These are phyloP conservation scores for Calonectria fujianensis DNA, from an alignment of 2,329 filamentous ascomycete species.

Conservation along the genomic window DNA sequence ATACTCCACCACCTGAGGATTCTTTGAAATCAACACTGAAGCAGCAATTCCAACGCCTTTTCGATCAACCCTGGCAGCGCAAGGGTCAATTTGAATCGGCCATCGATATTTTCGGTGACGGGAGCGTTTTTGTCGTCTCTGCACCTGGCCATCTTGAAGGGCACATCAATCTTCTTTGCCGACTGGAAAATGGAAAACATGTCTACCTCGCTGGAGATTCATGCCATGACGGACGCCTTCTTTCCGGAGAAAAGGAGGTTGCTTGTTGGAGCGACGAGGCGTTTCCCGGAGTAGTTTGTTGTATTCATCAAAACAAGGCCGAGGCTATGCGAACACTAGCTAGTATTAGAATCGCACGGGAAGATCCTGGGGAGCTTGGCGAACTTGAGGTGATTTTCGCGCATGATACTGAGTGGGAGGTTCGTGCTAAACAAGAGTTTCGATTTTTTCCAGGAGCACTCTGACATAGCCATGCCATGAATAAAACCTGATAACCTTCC, in stretches of 20 bases:
- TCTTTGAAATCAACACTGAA: neutral
- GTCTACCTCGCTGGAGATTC: constrained; percentile 41
- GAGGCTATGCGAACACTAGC: constrained; percentile 29
- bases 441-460: constrained; percentile 3
- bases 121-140: constrained; percentile 31
- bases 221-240: constrained; percentile 37
- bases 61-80: constrained; percentile 19
- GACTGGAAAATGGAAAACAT: constrained; percentile 17
- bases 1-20: neutral
- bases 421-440: neutral
- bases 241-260: constrained; percentile 35
- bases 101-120: constrained; percentile 39
- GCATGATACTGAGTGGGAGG: constrained; percentile 39
- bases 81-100: constrained; percentile 21
- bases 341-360: constrained; percentile 7
- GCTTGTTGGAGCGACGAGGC: constrained; percentile 30
- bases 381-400: constrained; percentile 40
- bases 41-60: neutral
- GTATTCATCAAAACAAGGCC: constrained; percentile 34
- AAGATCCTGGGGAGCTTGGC: neutral
- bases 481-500: no score
- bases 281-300: constrained; percentile 19
- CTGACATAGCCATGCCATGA: neutral
- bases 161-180: constrained; percentile 39
- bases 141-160: constrained; percentile 38